Evolutionary conservation across 2,329 filamentous ascomycete genomes (phyloP), one percentile per base, ranked within the genome.

Genomic region (Neonectria neomacrospora): DNA sequence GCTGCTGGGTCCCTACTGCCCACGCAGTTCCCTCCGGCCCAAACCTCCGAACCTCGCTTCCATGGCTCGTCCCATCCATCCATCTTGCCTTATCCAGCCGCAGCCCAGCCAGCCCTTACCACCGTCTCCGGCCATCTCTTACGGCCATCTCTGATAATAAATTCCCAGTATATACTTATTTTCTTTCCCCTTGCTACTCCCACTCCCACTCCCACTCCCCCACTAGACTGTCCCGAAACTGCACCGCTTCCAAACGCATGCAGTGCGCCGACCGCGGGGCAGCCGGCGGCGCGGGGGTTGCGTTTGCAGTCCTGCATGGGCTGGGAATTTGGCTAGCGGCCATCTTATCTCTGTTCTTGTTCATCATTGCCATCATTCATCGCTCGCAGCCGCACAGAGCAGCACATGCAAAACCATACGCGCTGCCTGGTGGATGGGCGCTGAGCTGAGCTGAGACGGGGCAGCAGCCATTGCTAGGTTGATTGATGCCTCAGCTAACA

Each of bases 331-430:
- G 39, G 57, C 53, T 56, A 53, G 58, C 45, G 52, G 47, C 47
- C 32, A 58, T 63, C 60, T 63, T 63, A 63, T 63, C 60, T 63
- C 54, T 54, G 48, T 58, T 63, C 54, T 42, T 18, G 60, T 63
- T 63, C 54, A 63, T 58, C 60, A 63, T 63, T 54, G 18, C 54
- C 54, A 63, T 63, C 60, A 58, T 58, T 63, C 60, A 63, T 62
- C 53, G 28, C 45, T 37, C 50, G 37, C 37, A n/a, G 16, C 37
- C 8, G 34, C 34, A n/a, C 14, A 12, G 10, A 8, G 5, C 30
- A 32, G 30, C 10, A 12, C 30, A 44, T 44, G 11, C 44, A n/a
- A 28, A 23, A 47, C 26, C 3, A 3, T 44, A 8, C 41, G 30
- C 20, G 12, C 16, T 34, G 12, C 11, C 12, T 14, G 14, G 20